Base-by-base conservation (phyloP, 2,329 filamentous ascomycete species). In the Helotiales sp. region DNA sequence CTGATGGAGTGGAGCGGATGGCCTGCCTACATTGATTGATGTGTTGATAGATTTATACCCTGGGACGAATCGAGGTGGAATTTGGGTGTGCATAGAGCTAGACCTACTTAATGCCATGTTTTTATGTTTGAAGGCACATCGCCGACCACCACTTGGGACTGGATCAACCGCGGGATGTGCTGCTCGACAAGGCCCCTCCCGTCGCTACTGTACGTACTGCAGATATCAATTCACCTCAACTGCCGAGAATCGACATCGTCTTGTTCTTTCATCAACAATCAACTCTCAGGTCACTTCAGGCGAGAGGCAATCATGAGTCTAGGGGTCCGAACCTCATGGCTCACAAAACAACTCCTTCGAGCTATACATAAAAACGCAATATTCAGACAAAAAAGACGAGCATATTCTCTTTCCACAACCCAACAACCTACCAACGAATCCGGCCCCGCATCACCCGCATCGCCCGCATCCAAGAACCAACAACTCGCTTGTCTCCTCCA, bases 11-110 rank as follows among this genome's bases (percentile, higher is more conserved):
- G 22, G 37, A 24, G 45, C 26, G 45, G 20, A 26, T 7, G 24
- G 4, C 26, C 10, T 26, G n/a, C 45, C 13, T 49, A 49, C 15
- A 30, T 30, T 52, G 49, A 6, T 30, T 11, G 54, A 34, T 22
- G 28, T 17, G 26, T 40, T 40, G 20, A 15, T 57, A 57, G 54
- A 57, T 57, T 57, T 57, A 57, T 57, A 57, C 54, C 54, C 54
- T 24, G 54, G 54, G 26, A 15, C 17, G 13, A 6, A 30, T 17
- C 8, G 26, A n/a, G 26, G 30, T 24, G 32, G 20, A 22, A 57
- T 7, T 57, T 37, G 54, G 54, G 32, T 40, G 30, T 57, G 20
- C 20, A 17, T 57, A 57, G 54, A 57, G 32, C 26, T 34, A 57
- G 54, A 37, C 32, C 8, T 24, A 37, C 8, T 57, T 57, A 24